Evolutionary conservation across 495 filamentous ascomycete species (phyloP), one percentile per base, ranked within the genome.

Genomic region (Zalerion maritima): DNA sequence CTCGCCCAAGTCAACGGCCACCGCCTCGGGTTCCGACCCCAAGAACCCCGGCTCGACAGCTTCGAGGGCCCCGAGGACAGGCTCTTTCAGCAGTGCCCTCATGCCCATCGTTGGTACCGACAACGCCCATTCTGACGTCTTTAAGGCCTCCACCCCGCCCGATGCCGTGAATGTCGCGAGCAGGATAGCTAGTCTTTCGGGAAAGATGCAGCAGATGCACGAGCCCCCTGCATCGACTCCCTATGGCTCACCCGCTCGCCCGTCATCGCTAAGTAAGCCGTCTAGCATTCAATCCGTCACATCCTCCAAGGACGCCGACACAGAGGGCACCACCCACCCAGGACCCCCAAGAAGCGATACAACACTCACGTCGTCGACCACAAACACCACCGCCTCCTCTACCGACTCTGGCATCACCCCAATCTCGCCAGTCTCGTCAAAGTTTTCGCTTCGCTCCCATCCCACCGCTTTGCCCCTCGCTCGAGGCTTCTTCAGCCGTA

Each of bases 111-210:
- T 83, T 3, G 71, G 66, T 18, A 65, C 66, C 8, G 72, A 80
- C 37, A 58, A 65, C 36, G 64, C 62, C 6, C 72, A 69, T 28
- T 61, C 69, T n/a, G 71, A 81, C 29, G 54, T 65, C 10, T 50
- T 66, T 33, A 58, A 55, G 19, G 46, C 50, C 11, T 48, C 52
- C 6, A 50, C 52, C 1, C 52, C 55, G 12, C 57, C 52, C 5
- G 60, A 71, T n/a, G 57, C 67, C 36, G 59, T 61, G 32, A 62
- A 67, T 43, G 77, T 73, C 5, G 57, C 67, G 9, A 66, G 58
- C 34, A 55, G 66, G 8, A 81, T 85, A 67, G 73, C 73, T 35
- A 71, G 69, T 9, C 65, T 85, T 9, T 69, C 75, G n/a, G 69
- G 45, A 12, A 64, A 67, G 8, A 71, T 75, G 0, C 65, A 64